Evolutionary conservation across 805 yeast species (phyloP).

Genomic region (Schizosaccharomyces lindneri): DNA sequence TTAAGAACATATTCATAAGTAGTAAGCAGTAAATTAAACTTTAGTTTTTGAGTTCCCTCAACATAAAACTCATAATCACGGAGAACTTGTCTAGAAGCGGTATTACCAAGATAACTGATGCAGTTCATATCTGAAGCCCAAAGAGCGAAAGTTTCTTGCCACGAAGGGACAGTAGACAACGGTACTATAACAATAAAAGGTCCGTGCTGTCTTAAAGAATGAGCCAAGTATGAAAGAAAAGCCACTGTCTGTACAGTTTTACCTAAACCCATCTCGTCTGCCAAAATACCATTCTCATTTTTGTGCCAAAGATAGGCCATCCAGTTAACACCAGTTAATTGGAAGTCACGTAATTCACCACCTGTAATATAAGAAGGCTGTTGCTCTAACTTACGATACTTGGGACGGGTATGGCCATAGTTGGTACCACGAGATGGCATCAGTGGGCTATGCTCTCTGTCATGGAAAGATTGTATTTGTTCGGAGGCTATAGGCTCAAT

Average conservation of each 20-base stretch:
- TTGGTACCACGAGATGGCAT: not conserved
- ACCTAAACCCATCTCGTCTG: slow-evolving; percentile 98
- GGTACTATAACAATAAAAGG: slow-evolving; percentile 96
- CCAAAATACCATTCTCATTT: slow-evolving; percentile 87
- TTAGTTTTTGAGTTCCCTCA: slow-evolving; percentile 36
- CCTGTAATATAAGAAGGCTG: slow-evolving; percentile 81
- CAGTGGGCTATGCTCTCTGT: slow-evolving; percentile 20
- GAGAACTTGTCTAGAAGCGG: slow-evolving; percentile 56
- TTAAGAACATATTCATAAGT: slow-evolving; percentile 91
- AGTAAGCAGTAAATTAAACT: slow-evolving; percentile 76
- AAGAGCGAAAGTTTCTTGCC: slow-evolving; percentile 95
- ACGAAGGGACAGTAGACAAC: slow-evolving; percentile 81
- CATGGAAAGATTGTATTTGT: slow-evolving; percentile 63
- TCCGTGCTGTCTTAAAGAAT: slow-evolving; percentile 89
- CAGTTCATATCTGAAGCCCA: slow-evolving; percentile 96
- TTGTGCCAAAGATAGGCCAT: slow-evolving; percentile 98
- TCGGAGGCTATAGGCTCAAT: slow-evolving; percentile 66
- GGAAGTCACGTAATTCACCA: slow-evolving; percentile 89
- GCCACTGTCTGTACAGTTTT: slow-evolving; percentile 93
- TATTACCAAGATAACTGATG: slow-evolving; percentile 78
- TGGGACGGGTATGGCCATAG: slow-evolving; percentile 28
- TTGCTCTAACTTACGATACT: slow-evolving; percentile 58
- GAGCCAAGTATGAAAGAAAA: slow-evolving; percentile 80
- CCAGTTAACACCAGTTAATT: slow-evolving; percentile 94
- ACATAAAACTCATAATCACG: slow-evolving; percentile 64